Evolutionary conservation across 1,139 yeast species (phyloP).

Genomic region (Sugiyamaella castrensis): DNA sequence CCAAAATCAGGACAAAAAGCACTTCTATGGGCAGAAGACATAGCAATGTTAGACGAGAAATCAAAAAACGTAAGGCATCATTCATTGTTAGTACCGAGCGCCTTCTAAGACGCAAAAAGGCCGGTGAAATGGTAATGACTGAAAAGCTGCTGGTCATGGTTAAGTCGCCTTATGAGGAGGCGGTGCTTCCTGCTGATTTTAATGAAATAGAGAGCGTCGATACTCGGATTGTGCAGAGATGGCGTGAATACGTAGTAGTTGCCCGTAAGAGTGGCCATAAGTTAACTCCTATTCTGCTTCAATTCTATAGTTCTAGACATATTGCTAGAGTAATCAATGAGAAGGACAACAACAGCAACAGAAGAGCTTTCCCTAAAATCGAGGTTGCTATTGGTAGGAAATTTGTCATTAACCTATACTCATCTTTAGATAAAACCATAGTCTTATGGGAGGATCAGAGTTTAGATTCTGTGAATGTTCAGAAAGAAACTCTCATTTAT

Average conservation of each 20-base stretch:
- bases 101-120: slow-evolving; percentile 28
- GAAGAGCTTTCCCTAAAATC: slow-evolving; percentile 25
- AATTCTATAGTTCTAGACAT: slow-evolving; percentile 54
- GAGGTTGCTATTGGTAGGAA: slow-evolving; percentile 28
- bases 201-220: slow-evolving; percentile 52
- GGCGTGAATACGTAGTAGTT: slow-evolving; percentile 73
- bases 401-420: slow-evolving; percentile 53
- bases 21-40: too few relatives aligned
- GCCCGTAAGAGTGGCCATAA: slow-evolving; percentile 55
- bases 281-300: slow-evolving; percentile 53
- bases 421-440: slow-evolving; percentile 65
- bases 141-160: slow-evolving; percentile 67
- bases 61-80: slow-evolving; percentile 1
- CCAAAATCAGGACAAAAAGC: too few relatives aligned
- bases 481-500: slow-evolving; percentile 41
- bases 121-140: slow-evolving; percentile 62
- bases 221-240: slow-evolving; percentile 60
- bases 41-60: neutral
- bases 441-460: slow-evolving; percentile 42
- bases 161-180: slow-evolving; percentile 38
- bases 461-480: slow-evolving; percentile 9
- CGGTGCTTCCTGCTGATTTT: slow-evolving; percentile 34
- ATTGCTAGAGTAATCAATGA: slow-evolving; percentile 37
- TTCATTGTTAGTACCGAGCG: slow-evolving; percentile 16
- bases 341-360: slow-evolving; percentile 36